Base-by-base conservation (phyloP, 345 rosid species). In the Erodium maritimum region DNA sequence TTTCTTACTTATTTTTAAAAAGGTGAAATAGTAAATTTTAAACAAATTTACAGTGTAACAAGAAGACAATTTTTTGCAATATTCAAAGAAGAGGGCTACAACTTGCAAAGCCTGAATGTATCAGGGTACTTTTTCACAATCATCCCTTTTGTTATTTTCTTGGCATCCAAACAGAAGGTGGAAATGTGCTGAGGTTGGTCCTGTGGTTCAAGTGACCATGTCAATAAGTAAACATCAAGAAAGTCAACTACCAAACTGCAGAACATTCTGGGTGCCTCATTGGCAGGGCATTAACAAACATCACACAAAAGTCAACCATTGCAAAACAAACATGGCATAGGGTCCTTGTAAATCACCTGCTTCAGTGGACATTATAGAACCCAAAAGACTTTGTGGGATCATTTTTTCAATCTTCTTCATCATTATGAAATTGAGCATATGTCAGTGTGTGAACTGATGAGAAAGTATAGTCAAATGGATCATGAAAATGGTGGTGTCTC, bases 241-340 rank as follows among this genome's bases (percentile, higher is more conserved):
- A 42, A 29, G 56, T 12, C 1, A 21, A 25, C 19, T 60, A 61
- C 21, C 55, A 61, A 60, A 11, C 65, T 37, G 46, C 46, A 37
- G 65, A 56, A 54, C 23, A 2, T 24, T 20, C 18, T 21, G 17
- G 29, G 37, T 17, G 18, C 20, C 13, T 20, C n/a, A 57, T 19
- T 29, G 60, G 59, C 2, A 42, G 59, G 46, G 37, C 54, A 56
- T 14, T 3, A 53, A 19, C 55, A 23, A 37, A 61, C 25, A 57
- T 65, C 23, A 54, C 51, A 21, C 1, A 25, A 53, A 13, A 45
- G 72, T 68, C 71, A 57, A 75, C 51, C 21, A 9, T 53, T 5
- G 52, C 21, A 45, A 24, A 8, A 51, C 57, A 23, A 56, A 1
- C 53, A 56, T 57, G 53, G 42, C 18, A 2, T 21, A 7, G 13